These are phyloP conservation scores for Cyathus striatus DNA, from an alignment of 768 basidiomycete genomes.

Conservation along the genomic window DNA sequence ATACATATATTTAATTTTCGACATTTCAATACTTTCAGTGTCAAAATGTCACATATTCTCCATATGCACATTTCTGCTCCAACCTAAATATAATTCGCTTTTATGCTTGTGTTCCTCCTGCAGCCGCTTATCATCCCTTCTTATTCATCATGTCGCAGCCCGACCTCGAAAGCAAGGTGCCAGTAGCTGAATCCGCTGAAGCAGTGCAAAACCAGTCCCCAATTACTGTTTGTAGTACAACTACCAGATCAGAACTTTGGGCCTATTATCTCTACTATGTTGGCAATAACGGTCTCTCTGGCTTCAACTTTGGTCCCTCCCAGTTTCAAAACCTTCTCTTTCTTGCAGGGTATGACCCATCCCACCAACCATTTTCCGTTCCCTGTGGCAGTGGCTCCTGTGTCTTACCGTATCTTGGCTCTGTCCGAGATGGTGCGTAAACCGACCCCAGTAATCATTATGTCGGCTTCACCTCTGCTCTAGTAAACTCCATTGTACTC, in stretches of 20 bases:
- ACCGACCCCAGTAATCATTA: neutral
- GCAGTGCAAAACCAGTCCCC: neutral
- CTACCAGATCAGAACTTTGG: constrained; percentile 49
- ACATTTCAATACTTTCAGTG: too few relatives aligned
- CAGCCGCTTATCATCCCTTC: too few relatives aligned
- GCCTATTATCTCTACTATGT: constrained; percentile 58
- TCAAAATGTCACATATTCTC: too few relatives aligned
- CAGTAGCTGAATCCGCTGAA: neutral
- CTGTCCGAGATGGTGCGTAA: constrained; percentile 52
- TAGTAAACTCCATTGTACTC: constrained; percentile 75
- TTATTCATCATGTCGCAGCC: neutral
- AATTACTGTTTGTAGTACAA: constrained; percentile 25
- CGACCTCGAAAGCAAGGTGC: too few relatives aligned
- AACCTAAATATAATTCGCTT: too few relatives aligned
- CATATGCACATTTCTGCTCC: too few relatives aligned
- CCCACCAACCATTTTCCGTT: constrained; percentile 44
- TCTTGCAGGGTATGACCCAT: constrained; percentile 68
- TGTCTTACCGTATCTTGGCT: constrained; percentile 62
- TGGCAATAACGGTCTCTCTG: constrained; percentile 65
- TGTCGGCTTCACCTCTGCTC: neutral
- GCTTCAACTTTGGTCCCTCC: constrained; percentile 69
- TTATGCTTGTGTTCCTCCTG: too few relatives aligned
- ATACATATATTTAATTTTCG: too few relatives aligned
- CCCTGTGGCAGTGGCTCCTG: constrained; percentile 52
- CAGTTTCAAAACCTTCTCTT: constrained; percentile 73